Conservation (phyloP, 164 flowering plant species). For the Echeveria elegans region DNA sequence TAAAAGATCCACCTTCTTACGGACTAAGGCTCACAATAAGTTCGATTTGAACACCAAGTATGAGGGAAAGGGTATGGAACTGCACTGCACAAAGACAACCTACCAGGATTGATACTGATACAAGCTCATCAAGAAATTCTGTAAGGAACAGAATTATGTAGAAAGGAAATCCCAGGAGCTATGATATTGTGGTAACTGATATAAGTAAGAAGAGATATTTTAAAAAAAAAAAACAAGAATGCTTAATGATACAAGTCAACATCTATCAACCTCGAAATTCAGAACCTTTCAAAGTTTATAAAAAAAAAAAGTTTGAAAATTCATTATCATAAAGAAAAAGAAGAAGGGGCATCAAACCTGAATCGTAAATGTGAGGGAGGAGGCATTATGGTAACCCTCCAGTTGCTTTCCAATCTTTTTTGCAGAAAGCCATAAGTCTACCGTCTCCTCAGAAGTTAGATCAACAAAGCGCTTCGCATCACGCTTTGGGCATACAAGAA, state of each 20-base stretch:
- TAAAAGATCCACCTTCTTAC: neutral
- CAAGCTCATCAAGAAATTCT: neutral
- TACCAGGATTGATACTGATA: neutral
- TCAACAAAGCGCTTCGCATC: conserved; percentile 75
- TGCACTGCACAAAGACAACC: neutral
- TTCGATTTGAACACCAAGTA: neutral
- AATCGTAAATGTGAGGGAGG: conserved; percentile 74
- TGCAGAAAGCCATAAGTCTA: conserved; percentile 81
- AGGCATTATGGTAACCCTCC: conserved; percentile 61
- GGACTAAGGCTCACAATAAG: neutral
- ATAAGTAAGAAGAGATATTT: neutral
- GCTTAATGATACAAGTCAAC: neutral
- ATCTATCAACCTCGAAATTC: neutral
- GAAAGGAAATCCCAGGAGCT: neutral
- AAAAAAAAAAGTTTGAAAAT: neutral
- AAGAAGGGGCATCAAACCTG: conserved; percentile 40
- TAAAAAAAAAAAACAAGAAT: neutral
- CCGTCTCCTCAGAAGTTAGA: conserved; percentile 64
- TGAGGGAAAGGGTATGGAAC: neutral
- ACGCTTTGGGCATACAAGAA: conserved; percentile 86
- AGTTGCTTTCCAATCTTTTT: conserved; percentile 56
- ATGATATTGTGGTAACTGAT: neutral
- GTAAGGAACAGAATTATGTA: neutral
- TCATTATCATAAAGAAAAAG: neutral
- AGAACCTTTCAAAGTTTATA: neutral